These are phyloP conservation scores for Candida maltosa DNA, from an alignment of 805 yeast species.

Conservation along the genomic window DNA sequence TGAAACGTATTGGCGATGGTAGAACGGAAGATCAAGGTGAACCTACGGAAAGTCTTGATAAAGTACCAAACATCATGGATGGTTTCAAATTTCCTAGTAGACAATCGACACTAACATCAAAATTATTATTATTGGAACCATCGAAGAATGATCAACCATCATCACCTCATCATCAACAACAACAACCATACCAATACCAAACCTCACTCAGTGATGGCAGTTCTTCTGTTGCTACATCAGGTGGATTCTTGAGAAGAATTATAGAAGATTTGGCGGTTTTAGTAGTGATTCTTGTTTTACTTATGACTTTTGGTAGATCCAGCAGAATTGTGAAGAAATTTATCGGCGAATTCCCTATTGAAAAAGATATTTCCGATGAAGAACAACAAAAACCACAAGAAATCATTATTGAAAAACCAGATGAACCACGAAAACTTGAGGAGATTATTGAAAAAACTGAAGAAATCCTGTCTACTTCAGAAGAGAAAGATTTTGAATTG, in stretches of 20 bases:
- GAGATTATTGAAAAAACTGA: constrained; percentile 2
- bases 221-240: too few relatives aligned
- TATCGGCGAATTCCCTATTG: constrained; percentile 4
- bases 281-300: constrained; percentile 28
- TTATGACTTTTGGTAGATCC: constrained; percentile 33
- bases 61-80: constrained; percentile 28
- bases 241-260: constrained; percentile 19
- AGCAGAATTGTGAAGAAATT: constrained; percentile 17
- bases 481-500: too few relatives aligned
- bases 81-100: constrained; percentile 31
- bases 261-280: constrained; percentile 52
- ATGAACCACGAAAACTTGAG: too few relatives aligned
- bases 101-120: constrained; percentile 6
- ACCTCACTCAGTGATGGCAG: too few relatives aligned
- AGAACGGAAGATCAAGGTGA: neutral
- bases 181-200: too few relatives aligned
- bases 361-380: neutral
- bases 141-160: neutral
- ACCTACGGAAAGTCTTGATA: neutral
- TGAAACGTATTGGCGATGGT: constrained; percentile 26
- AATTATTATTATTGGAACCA: constrained; percentile 11
- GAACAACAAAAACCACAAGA: constrained; percentile 3
- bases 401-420: too few relatives aligned
- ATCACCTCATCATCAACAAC: too few relatives aligned
- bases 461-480: too few relatives aligned